Percentiles rank a stretch among this genome's conserved stretches.
Evolutionary conservation across 306 rosid genomes (phyloP).

Genomic region (Sicyos edulis): DNA sequence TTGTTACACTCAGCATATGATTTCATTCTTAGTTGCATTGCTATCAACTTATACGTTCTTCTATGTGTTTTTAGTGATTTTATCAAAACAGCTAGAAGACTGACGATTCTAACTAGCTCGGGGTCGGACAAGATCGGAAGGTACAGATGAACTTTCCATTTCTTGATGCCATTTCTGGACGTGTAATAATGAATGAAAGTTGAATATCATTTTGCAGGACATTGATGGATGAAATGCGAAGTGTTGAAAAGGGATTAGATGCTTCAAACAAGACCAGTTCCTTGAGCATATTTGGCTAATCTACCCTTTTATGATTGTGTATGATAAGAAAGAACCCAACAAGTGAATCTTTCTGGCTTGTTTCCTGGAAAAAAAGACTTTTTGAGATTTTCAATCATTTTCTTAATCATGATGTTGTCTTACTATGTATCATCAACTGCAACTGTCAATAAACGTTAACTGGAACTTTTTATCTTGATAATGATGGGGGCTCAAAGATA

Average conservation of each 20-base stretch:
- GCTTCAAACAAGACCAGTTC: constrained; percentile 76
- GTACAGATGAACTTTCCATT: constrained; percentile 27
- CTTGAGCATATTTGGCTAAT: constrained; percentile 63
- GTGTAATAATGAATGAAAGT: constrained; percentile 2
- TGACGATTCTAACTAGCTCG: constrained; percentile 58
- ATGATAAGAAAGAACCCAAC: constrained; percentile 3
- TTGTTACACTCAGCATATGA: background rate
- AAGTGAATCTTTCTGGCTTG: constrained; percentile 13
- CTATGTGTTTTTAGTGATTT: constrained; percentile 57
- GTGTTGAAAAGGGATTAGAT: constrained; percentile 54
- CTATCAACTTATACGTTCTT: background rate
- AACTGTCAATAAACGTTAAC: constrained; percentile 15
- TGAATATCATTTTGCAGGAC: constrained; percentile 38
- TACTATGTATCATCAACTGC: background rate
- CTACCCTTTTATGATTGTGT: background rate
- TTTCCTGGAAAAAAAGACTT: background rate
- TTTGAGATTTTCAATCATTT: background rate
- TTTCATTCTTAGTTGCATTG: background rate
- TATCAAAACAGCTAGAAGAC: constrained; percentile 66
- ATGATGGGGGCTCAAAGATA: background rate
- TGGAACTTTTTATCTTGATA: constrained; percentile 8
- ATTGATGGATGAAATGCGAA: constrained; percentile 53
- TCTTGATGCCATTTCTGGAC: background rate
- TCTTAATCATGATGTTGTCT: constrained; percentile 5
- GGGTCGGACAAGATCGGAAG: constrained; percentile 46